Conservation (phyloP, 2,329 filamentous ascomycete species). For the Cytospora paraplurivora region DNA sequence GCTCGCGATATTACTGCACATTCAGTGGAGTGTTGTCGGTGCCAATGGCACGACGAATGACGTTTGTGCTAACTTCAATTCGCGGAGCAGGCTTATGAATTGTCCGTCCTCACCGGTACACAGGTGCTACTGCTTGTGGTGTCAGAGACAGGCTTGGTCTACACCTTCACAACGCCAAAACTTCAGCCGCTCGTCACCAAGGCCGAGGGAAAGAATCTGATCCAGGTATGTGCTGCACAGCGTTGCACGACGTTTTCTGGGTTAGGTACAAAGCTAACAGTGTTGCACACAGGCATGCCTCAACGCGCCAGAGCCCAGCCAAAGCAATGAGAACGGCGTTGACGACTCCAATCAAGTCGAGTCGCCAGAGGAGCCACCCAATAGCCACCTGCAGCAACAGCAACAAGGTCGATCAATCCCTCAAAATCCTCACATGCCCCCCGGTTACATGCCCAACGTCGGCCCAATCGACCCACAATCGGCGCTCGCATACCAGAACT, state of each 20-base stretch:
- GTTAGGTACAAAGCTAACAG: conserved; percentile 34
- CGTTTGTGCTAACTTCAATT: conserved; percentile 21
- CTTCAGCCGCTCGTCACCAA: conserved; percentile 97
- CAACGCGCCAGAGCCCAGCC: conserved; percentile 88
- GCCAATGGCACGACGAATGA: not conserved
- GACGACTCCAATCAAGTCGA: conserved; percentile 78
- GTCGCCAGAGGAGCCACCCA: conserved; percentile 85
- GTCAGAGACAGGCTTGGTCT: conserved; percentile 94
- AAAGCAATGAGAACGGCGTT: conserved; percentile 78
- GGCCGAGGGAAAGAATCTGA: conserved; percentile 98
- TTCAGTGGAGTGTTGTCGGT: not conserved
- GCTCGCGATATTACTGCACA: not conserved
- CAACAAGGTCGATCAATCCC: conserved; percentile 65
- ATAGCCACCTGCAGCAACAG: conserved; percentile 72
- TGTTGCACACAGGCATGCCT: conserved; percentile 73
- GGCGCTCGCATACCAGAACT: conserved; percentile 81
- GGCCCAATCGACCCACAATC: conserved; percentile 71
- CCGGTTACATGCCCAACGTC: conserved; percentile 64
- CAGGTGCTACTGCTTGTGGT: conserved; percentile 96
- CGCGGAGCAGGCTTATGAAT: conserved; percentile 74
- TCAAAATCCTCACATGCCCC: conserved; percentile 63
- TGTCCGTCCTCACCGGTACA: conserved; percentile 95
- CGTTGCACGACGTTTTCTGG: conserved; percentile 17
- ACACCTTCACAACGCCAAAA: conserved; percentile 98
- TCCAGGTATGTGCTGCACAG: conserved; percentile 70